Evolutionary conservation across 805 yeast genomes (phyloP), one percentile per base, ranked within the genome.

Genomic region (Candida silvicultrix): DNA sequence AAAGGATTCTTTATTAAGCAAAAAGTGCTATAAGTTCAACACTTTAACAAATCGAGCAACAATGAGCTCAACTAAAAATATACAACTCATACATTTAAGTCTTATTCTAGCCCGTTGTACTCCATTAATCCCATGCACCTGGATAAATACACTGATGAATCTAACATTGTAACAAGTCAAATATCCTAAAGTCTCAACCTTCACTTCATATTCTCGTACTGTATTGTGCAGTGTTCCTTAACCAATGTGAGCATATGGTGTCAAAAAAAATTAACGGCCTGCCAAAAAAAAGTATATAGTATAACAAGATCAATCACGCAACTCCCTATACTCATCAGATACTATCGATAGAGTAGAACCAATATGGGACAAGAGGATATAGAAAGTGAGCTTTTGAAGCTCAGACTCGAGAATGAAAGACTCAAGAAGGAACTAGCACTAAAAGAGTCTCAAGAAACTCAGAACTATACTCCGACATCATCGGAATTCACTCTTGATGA

Each of bases 1-100:
- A 85, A 85, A 67, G 67, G 81, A 38, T 88, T 89, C 77, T 89
- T 89, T 62, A 83, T 87, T 49, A 89, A 88, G 68, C 95, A 89
- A 62, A 89, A 89, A 69, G 78, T 88, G 49, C 82, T 89, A 18
- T 87, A 25, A 21, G 35, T 15, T 15, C 6, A 15, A n/a, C n/a
- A n/a, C n/a, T n/a, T n/a, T n/a, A n/a, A n/a, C n/a, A n/a, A n/a
- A n/a, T n/a, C n/a, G 12, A 7, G 31, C 31, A 10, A 28, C 12
- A 11, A 28, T 8, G 4, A 7, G 9, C 4, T 28, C 15, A 11
- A 28, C 12, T 14, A 7, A 28, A 28, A 28, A 28, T 28, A 28
- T 28, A 28, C 31, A 28, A 28, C 9, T 28, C 31, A 28, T 28
- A 28, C 14, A 28, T 10, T 28, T 23, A n/a, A n/a, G n/a, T n/a